Percentiles rank a stretch among this genome's conserved stretches.
Conservation (phyloP, 768 basidiomycete species). For the Calocybe indica region DNA sequence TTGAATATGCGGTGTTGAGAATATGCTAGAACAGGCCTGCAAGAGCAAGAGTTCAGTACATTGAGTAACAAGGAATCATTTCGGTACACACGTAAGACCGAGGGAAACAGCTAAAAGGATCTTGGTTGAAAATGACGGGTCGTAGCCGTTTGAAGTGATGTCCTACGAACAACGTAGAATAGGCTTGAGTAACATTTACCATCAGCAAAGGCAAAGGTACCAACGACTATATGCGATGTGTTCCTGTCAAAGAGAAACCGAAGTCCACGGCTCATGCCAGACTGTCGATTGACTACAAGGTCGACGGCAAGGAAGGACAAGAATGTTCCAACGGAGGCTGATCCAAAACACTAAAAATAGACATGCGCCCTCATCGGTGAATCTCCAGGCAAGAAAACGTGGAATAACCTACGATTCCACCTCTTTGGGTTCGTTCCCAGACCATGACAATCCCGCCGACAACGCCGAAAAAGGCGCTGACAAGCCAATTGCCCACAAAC, state of each 20-base stretch:
- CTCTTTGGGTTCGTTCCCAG: slow-evolving; percentile 32
- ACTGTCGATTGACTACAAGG: slow-evolving; percentile 48
- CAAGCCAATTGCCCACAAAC: slow-evolving; percentile 46
- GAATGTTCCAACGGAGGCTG: slow-evolving; percentile 59
- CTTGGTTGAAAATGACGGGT: slow-evolving; percentile 42
- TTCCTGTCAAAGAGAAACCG: slow-evolving; percentile 63
- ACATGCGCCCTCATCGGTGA: not conserved
- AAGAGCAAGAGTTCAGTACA: not conserved
- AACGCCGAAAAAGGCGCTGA: slow-evolving; percentile 40
- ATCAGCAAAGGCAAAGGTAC: slow-evolving; percentile 13
- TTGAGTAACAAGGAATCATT: not conserved
- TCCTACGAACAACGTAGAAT: slow-evolving; percentile 27
- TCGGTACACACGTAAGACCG: slow-evolving; percentile 45
- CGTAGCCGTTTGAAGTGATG: slow-evolving; percentile 40
- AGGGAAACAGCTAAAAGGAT: slow-evolving; percentile 50
- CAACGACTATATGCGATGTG: slow-evolving; percentile 45
- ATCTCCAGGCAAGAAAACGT: not conserved
- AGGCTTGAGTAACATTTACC: not conserved
- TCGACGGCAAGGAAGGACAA: slow-evolving; percentile 51
- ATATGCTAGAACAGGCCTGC: slow-evolving; percentile 47
- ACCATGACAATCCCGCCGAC: slow-evolving; percentile 35
- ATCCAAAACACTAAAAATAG: slow-evolving; percentile 32
- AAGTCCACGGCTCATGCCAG: slow-evolving; percentile 58
- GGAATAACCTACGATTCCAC: slow-evolving; percentile 40
- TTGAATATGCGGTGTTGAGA: slow-evolving; percentile 49